A percentile compares a stretch with the other conserved stretches of the same genome.
phyloP scores from a whole-genome alignment of 176 grass and related monocot species.

The Avena sativa region DNA sequence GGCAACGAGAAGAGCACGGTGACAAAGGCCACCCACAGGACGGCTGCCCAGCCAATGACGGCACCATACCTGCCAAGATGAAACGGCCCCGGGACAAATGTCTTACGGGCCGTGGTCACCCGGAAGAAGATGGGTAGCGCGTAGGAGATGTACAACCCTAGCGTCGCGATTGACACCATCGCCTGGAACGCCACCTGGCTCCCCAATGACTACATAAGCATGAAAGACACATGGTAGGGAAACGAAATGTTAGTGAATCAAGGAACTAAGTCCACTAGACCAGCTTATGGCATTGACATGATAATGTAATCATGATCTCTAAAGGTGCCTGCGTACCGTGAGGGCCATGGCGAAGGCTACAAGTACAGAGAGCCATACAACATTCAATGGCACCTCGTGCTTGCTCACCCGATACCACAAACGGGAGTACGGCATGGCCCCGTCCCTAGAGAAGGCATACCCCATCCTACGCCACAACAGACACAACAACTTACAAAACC shows the following conservation, averaged over 20 bases:
- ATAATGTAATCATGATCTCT: background rate
- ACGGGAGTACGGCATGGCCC: conserved; percentile 62
- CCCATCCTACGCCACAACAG: conserved; percentile 50
- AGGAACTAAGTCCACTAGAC: background rate
- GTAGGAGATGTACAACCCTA: conserved; percentile 72
- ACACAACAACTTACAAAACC: background rate
- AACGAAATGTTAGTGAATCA: background rate
- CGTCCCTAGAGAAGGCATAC: conserved; percentile 82
- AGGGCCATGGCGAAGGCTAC: conserved; percentile 67
- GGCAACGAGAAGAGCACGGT: conserved; percentile 87
- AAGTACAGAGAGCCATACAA: conserved; percentile 65
- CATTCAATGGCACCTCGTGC: conserved; percentile 64
- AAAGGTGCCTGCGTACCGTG: conserved; percentile 23
- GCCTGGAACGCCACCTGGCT: conserved; percentile 85
- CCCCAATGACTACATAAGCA: conserved; percentile 62
- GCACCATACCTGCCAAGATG: conserved; percentile 58
- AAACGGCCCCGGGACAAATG: conserved; percentile 68
- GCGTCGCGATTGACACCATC: conserved; percentile 69
- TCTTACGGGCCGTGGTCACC: conserved; percentile 54
- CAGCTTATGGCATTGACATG: background rate
- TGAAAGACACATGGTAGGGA: background rate
- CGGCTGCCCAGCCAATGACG: conserved; percentile 53
- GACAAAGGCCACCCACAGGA: conserved; percentile 67
- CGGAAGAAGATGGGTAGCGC: conserved; percentile 70
- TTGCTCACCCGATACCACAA: conserved; percentile 60